phyloP scores from a whole-genome alignment of 306 rosid species.

The Datisca glomerata region DNA sequence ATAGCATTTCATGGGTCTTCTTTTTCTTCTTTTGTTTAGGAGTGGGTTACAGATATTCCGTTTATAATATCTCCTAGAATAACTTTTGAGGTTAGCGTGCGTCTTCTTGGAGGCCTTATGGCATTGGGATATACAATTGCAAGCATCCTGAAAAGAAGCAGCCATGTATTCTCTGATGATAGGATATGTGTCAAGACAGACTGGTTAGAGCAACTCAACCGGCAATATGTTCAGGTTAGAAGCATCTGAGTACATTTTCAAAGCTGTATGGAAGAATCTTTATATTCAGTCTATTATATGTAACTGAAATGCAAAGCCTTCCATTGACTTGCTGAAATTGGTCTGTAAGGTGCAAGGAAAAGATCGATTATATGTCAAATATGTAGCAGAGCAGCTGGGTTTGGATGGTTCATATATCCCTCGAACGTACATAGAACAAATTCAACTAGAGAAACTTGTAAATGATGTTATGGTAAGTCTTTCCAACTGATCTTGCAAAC shows the following conservation, averaged over 20 bases:
- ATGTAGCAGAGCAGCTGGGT: slow-evolving; percentile 59
- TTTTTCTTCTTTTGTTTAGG: slow-evolving; percentile 39
- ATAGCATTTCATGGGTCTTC: not conserved
- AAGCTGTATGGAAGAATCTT: too few species aligned
- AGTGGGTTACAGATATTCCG: slow-evolving; percentile 96
- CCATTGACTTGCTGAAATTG: slow-evolving; percentile 16
- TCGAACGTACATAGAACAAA: slow-evolving; percentile 95
- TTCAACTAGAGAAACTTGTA: slow-evolving; percentile 93
- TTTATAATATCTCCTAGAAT: slow-evolving; percentile 97
- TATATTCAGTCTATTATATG: too few species aligned
- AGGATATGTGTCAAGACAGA: slow-evolving; percentile 76
- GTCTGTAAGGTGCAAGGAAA: slow-evolving; percentile 88
- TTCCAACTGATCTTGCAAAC: slow-evolving; percentile 6
- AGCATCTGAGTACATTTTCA: too few species aligned
- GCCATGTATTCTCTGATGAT: slow-evolving; percentile 70
- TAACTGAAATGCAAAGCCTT: slow-evolving; percentile 2
- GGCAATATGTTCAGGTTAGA: slow-evolving; percentile 93
- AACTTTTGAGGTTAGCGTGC: slow-evolving; percentile 95
- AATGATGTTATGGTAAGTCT: slow-evolving; percentile 91
- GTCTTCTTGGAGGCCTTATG: slow-evolving; percentile 99
- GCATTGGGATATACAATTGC: slow-evolving; percentile 98
- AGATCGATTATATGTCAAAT: slow-evolving; percentile 61
- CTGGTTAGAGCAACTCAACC: slow-evolving; percentile 95
- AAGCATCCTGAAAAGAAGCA: slow-evolving; percentile 82
- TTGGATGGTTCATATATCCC: slow-evolving; percentile 89